phyloP scores from a whole-genome alignment of 441 rosid species.

The Bocquillonia castaneifolia region DNA sequence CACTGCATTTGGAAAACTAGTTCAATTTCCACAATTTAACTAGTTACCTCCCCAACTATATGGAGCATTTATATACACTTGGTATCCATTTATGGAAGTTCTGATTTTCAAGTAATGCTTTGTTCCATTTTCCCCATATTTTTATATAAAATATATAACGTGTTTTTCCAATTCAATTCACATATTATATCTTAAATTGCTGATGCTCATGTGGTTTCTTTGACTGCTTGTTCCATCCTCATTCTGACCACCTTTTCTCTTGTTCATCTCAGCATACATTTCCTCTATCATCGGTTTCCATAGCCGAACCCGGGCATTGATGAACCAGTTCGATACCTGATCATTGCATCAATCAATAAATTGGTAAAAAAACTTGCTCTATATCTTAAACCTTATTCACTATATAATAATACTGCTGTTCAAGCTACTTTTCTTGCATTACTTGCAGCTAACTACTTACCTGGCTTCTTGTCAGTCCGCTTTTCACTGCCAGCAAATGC shows the following conservation, averaged over 20 bases:
- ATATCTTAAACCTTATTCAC: too few relatives aligned
- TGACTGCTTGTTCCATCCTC: conserved; percentile 33
- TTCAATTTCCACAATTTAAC: too few relatives aligned
- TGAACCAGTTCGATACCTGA: conserved; percentile 93
- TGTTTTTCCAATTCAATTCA: conserved; percentile 22
- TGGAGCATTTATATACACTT: too few relatives aligned
- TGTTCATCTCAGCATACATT: conserved; percentile 80
- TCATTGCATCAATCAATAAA: background rate
- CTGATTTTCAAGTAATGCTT: conserved; percentile 10
- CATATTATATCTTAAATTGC: conserved; percentile 30
- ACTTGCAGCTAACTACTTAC: conserved; percentile 31
- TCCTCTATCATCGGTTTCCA: conserved; percentile 99
- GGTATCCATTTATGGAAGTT: too few relatives aligned
- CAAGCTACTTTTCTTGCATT: too few relatives aligned
- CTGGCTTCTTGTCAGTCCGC: conserved; percentile 94
- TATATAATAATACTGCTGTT: too few relatives aligned
- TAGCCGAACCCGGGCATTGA: conserved; percentile 85
- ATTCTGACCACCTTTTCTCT: conserved; percentile 32
- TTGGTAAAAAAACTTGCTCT: background rate
- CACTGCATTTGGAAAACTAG: too few relatives aligned
- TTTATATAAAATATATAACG: background rate
- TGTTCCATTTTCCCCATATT: background rate
- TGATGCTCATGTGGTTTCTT: conserved; percentile 31
- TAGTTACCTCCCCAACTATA: too few relatives aligned
- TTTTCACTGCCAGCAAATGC: conserved; percentile 80